A percentile compares a stretch with the other conserved stretches of the same genome.
These are phyloP conservation scores for Pichia sp. DNA, from an alignment of 1,139 yeast genomes.

Conservation along the genomic window DNA sequence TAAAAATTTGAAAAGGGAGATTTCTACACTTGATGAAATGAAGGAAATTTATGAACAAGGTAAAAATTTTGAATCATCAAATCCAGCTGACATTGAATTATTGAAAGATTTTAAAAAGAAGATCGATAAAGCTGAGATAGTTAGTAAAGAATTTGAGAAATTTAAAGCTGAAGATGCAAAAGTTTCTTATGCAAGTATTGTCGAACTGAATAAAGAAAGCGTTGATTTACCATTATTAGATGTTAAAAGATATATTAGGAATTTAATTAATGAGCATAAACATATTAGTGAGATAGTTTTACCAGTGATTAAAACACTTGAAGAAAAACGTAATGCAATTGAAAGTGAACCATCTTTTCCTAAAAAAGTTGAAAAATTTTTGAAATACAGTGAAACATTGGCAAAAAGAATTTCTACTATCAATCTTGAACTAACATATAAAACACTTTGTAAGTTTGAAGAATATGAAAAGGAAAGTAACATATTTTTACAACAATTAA, in stretches of 20 bases:
- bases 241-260: not conserved
- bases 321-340: slow-evolving; percentile 3
- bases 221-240: slow-evolving; percentile 8
- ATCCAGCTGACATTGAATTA: slow-evolving; percentile 23
- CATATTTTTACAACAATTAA: slow-evolving; percentile 7
- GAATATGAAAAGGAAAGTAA: slow-evolving; percentile 2
- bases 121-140: not conserved
- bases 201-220: slow-evolving; percentile 1
- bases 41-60: slow-evolving; percentile 33
- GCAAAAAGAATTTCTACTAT: not conserved
- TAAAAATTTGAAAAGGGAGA: slow-evolving; percentile 12
- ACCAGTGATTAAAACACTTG: slow-evolving; percentile 3
- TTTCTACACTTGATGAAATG: slow-evolving; percentile 4
- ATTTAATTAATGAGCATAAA: slow-evolving; percentile 3
- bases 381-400: slow-evolving; percentile 5
- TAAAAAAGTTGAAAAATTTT: slow-evolving; percentile 2
- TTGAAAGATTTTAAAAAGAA: slow-evolving; percentile 4
- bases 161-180: slow-evolving; percentile 1
- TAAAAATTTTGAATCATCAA: slow-evolving; percentile 23
- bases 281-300: not conserved
- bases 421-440: not conserved
- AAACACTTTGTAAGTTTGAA: slow-evolving; percentile 3
- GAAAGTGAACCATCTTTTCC: not conserved
- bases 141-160: slow-evolving; percentile 1
- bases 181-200: slow-evolving; percentile 1